Evolutionary conservation across 2,329 filamentous ascomycete species (phyloP).

Genomic region (Moelleriella libera): DNA sequence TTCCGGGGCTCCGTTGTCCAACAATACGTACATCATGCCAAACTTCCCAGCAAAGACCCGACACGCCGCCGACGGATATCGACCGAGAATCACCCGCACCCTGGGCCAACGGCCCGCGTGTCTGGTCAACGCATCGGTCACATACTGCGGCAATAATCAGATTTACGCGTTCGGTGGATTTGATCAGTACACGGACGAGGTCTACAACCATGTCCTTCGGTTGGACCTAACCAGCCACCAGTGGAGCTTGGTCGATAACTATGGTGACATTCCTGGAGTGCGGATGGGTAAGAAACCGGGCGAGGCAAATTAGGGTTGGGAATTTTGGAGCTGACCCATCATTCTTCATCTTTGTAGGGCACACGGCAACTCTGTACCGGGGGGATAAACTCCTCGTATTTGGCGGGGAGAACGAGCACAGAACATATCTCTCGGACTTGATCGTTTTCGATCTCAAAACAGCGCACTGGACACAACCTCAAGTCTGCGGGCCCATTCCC

Average conservation of each 20-base stretch:
- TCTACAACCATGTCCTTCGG: conserved; percentile 93
- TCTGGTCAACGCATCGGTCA: conserved; percentile 94
- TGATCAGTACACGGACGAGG: conserved; percentile 96
- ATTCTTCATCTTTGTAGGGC: conserved; percentile 40
- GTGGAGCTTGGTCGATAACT: conserved; percentile 96
- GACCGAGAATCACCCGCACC: conserved; percentile 69
- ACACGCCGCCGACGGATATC: conserved; percentile 57
- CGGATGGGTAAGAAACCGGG: conserved; percentile 59
- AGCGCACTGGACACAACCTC: conserved; percentile 88
- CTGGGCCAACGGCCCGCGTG: conserved; percentile 77
- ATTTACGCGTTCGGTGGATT: conserved; percentile 98
- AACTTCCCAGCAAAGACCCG: conserved; percentile 62
- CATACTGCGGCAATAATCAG: conserved; percentile 94
- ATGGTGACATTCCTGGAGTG: conserved; percentile 92
- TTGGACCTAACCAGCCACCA: conserved; percentile 78
- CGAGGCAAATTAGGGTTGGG: not conserved
- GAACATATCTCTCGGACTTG: conserved; percentile 87
- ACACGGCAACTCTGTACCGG: conserved; percentile 88
- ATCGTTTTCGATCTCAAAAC: conserved; percentile 93
- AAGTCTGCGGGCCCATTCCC: conserved; percentile 70
- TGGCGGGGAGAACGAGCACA: conserved; percentile 94
- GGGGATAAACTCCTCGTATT: conserved; percentile 94
- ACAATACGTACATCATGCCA: conserved; percentile 83
- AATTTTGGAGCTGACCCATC: conserved; percentile 1
- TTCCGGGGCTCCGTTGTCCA: conserved; percentile 31